Evolutionary conservation across 768 basidiomycete species (phyloP), one percentile per base, ranked within the genome.

Genomic region (Podaxis pistillaris): DNA sequence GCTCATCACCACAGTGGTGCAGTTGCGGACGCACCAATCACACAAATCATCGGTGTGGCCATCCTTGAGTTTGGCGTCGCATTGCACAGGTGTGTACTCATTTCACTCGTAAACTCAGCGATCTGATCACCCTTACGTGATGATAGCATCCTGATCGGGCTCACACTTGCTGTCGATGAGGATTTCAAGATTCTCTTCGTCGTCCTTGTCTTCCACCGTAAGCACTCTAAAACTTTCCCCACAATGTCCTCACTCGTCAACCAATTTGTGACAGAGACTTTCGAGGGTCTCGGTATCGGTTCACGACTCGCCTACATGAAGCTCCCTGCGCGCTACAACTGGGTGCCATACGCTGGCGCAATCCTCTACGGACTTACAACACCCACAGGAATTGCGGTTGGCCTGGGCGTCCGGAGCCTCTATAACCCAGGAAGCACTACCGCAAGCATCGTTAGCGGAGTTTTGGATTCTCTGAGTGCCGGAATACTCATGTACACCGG

Each of bases 21-120:
- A 5, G 69, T 73, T 3, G 73, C 79, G 53, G 81, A 86, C 41
- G 76, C 77, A 19, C 75, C 83, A 2, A 60, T 77, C 8, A 87
- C 92, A 2, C 94, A 96, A 72, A 74, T 95, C 40, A 80, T 97
- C 52, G 95, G 94, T 13, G 83, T 99, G 52, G 93, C 85, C 37
- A 95, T 98, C 62, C 79, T 99, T 52, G 96, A 99, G 71, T 96
- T 97, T 68, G 96, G 96, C 68, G 93, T 98, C 33, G 73, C 94
- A 4, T 74, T 98, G 36, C 95, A 96, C 70, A 91, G 89, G 87
- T 84, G 58, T 52, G 68, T 41, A 11, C 19, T 38, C 36, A 41
- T 41, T 12, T 44, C 37, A 46, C 15, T 54, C 22, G 37, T 9
- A 4, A 47, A 63, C 1, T 30, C 9, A 24, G 7, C 8, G 6